A percentile compares a stretch with the other conserved stretches of the same genome.
Conservation (phyloP, 2,329 filamentous ascomycete genomes). For the Pyricularia sp. region DNA sequence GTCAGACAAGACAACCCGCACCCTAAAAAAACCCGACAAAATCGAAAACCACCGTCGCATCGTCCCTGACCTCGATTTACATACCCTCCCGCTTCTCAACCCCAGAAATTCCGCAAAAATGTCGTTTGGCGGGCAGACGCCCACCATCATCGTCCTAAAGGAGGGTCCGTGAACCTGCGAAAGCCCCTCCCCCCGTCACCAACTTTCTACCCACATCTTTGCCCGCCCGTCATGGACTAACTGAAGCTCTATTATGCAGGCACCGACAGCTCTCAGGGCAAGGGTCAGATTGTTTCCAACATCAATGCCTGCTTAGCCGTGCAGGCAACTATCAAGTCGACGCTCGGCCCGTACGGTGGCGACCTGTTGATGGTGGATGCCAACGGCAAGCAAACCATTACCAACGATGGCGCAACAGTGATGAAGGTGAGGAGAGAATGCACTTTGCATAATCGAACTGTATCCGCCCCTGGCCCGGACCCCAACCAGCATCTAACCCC, state of each 20-base stretch:
- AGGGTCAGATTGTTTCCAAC: conserved; percentile 92
- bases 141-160: conserved; percentile 95
- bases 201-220: conserved; percentile 14
- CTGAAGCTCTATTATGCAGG: conserved; percentile 36
- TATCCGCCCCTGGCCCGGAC: not conserved
- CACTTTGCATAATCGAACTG: not conserved
- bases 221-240: conserved; percentile 14
- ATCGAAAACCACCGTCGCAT: not conserved
- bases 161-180: conserved; percentile 54
- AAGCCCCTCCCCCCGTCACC: conserved; percentile 13
- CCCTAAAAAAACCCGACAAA: not conserved
- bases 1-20: not conserved
- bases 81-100: not conserved
- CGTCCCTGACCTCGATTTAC: not conserved
- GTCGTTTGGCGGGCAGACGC: conserved; percentile 96
- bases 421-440: conserved; percentile 62
- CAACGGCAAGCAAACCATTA: conserved; percentile 94
- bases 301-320: conserved; percentile 97
- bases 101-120: conserved; percentile 34
- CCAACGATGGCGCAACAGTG: conserved; percentile 96
- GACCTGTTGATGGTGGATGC: conserved; percentile 91
- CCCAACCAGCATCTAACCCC: not conserved
- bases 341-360: conserved; percentile 89
- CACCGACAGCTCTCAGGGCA: conserved; percentile 93
- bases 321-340: conserved; percentile 90